Percentiles rank a stretch among this genome's conserved stretches.
Evolutionary conservation across 805 yeast genomes (phyloP).

Genomic region (Lipomyces japonicus): DNA sequence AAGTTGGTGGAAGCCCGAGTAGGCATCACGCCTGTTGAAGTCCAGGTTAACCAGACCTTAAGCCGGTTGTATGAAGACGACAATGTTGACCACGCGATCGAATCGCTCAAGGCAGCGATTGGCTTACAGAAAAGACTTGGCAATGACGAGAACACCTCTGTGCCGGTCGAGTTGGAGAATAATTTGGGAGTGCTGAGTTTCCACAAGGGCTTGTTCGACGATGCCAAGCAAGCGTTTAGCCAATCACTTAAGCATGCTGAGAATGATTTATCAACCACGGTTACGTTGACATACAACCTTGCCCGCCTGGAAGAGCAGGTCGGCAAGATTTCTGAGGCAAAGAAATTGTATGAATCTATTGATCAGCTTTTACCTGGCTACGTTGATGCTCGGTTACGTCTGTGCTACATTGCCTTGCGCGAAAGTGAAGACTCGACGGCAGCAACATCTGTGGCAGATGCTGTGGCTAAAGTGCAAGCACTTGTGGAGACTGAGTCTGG

Average conservation of each 20-base stretch:
- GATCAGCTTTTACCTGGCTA: constrained; percentile 62
- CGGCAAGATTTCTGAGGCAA: constrained; percentile 41
- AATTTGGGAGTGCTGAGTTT: constrained; percentile 83
- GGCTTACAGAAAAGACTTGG: constrained; percentile 45
- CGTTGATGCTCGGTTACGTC: constrained; percentile 69
- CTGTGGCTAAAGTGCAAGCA: constrained; percentile 49
- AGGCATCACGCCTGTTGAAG: constrained; percentile 52
- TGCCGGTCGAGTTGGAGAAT: constrained; percentile 55
- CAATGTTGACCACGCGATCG: constrained; percentile 62
- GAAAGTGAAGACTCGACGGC: constrained; percentile 39
- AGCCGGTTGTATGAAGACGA: constrained; percentile 66
- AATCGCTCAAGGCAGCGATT: constrained; percentile 57
- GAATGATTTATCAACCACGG: constrained; percentile 30
- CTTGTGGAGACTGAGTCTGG: constrained; percentile 54
- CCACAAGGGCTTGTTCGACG: constrained; percentile 55
- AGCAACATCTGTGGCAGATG: constrained; percentile 26
- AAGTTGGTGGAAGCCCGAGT: constrained; percentile 52
- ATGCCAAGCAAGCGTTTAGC: constrained; percentile 55
- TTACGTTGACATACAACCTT: constrained; percentile 62
- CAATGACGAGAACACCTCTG: constrained; percentile 28
- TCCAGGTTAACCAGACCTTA: constrained; percentile 65
- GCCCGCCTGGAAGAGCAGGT: constrained; percentile 67
- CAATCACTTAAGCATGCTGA: constrained; percentile 43
- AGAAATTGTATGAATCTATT: constrained; percentile 51
- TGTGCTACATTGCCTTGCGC: constrained; percentile 56